These are phyloP conservation scores for Geosmithia putterillii DNA, from an alignment of 2,329 filamentous ascomycete species.

Conservation along the genomic window DNA sequence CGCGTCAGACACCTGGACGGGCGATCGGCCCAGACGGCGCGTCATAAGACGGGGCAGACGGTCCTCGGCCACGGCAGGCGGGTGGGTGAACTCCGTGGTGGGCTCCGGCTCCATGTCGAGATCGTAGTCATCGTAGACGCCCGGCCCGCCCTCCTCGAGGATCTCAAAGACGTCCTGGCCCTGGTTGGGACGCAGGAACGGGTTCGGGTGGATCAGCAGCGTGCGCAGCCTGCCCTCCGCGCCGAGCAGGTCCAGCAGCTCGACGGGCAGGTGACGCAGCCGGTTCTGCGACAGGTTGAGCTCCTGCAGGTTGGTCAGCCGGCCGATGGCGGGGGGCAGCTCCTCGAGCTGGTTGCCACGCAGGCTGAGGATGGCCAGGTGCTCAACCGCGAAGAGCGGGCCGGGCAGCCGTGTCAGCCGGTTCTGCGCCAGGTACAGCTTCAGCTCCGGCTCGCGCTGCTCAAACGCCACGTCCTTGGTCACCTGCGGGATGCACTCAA, in stretches of 20 bases:
- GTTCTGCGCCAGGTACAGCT: conserved; percentile 51
- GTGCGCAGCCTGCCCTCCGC: conserved; percentile 30
- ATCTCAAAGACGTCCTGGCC: conserved; percentile 3
- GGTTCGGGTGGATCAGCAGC: conserved; percentile 51
- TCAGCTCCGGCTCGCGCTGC: conserved; percentile 43
- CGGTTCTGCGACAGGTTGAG: conserved; percentile 56
- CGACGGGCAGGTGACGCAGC: conserved; percentile 47
- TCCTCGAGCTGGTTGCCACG: conserved; percentile 50
- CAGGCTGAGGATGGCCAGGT: conserved; percentile 53
- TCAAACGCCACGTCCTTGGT: conserved; percentile 46
- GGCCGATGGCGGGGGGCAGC: conserved; percentile 46
- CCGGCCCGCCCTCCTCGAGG: neutral
- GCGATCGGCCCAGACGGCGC: conserved; percentile 15
- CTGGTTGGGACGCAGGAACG: conserved; percentile 32
- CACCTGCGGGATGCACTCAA: conserved; percentile 41
- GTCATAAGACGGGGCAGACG: conserved; percentile 10
- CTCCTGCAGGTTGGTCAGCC: conserved; percentile 43
- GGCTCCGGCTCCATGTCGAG: conserved; percentile 3
- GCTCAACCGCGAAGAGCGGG: conserved; percentile 47
- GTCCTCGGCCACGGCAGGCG: neutral
- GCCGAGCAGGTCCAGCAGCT: conserved; percentile 45
- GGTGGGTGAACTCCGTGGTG: conserved; percentile 2
- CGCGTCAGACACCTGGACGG: conserved; percentile 17
- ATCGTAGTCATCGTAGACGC: conserved; percentile 1
- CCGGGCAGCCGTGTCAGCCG: conserved; percentile 41